phyloP scores from a whole-genome alignment of 371 early-diverging fungal species.

The Haplosporangium sp. region DNA sequence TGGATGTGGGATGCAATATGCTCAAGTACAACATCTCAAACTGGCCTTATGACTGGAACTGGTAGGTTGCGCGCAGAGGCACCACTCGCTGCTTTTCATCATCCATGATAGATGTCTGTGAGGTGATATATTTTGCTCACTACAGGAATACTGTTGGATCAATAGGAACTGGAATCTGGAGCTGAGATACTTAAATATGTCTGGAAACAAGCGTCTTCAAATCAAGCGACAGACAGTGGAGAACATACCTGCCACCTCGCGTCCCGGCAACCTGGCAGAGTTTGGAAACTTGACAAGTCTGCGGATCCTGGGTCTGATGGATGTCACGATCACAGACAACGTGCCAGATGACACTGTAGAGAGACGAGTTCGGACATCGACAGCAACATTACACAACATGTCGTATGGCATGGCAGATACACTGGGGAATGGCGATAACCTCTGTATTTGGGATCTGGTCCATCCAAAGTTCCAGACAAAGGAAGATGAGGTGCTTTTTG shows the following conservation, averaged over 20 bases:
- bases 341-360: conserved; percentile 87
- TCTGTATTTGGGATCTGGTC: conserved; percentile 85
- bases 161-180: conserved; percentile 92
- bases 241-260: conserved; percentile 34
- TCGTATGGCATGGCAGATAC: conserved; percentile 91
- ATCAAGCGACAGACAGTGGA: conserved; percentile 78
- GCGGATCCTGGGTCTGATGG: conserved; percentile 88
- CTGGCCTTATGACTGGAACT: conserved; percentile 97
- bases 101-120: too few relatives aligned
- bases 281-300: conserved; percentile 82
- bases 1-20: conserved; percentile 90
- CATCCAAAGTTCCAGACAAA: conserved; percentile 81
- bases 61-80: too few relatives aligned
- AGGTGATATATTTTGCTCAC: too few relatives aligned
- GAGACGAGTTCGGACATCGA: conserved; percentile 88
- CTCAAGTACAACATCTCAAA: conserved; percentile 94
- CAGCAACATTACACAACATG: conserved; percentile 83
- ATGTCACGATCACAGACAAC: conserved; percentile 83
- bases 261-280: conserved; percentile 75
- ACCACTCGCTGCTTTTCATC: too few relatives aligned
- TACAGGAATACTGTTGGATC: too few relatives aligned
- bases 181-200: conserved; percentile 89
- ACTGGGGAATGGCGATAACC: conserved; percentile 68
- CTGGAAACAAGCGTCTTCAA: conserved; percentile 90
- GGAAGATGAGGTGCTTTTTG: conserved; percentile 90